Conservation (phyloP, 2,329 filamentous ascomycete genomes). For the Hypoxylon sp. region DNA sequence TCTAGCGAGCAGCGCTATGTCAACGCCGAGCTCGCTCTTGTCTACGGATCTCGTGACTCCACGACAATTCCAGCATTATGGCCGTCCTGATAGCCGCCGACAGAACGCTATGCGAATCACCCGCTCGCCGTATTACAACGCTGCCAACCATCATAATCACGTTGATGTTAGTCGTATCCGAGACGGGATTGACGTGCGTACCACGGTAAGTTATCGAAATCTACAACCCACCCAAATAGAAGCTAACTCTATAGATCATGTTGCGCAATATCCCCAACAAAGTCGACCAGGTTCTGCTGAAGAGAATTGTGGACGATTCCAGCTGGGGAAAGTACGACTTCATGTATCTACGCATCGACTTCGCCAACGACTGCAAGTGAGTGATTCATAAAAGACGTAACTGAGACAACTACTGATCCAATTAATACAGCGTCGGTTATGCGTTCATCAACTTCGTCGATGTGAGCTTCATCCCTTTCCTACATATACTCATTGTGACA, state of each 20-base stretch:
- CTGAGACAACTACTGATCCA: conserved; percentile 43
- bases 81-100: conserved; percentile 61
- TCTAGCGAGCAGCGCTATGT: conserved; percentile 47
- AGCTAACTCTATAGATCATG: conserved; percentile 77
- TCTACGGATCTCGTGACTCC: conserved; percentile 59
- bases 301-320: conserved; percentile 82
- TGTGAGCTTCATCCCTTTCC: conserved; percentile 63
- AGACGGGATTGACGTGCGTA: conserved; percentile 79
- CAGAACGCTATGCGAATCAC: conserved; percentile 65
- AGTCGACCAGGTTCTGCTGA: conserved; percentile 82
- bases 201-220: conserved; percentile 70
- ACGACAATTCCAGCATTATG: conserved; percentile 55
- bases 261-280: conserved; percentile 95
- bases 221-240: conserved; percentile 42
- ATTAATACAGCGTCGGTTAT: conserved; percentile 84
- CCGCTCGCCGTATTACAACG: conserved; percentile 63
- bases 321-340: conserved; percentile 92
- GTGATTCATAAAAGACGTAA: conserved; percentile 53
- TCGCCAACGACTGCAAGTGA: conserved; percentile 86
- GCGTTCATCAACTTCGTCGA: conserved; percentile 96
- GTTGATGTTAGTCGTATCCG: conserved; percentile 73
- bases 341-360: conserved; percentile 93
- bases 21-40: conserved; percentile 45
- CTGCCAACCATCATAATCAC: conserved; percentile 70
- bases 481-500: conserved; percentile 52